Base-by-base conservation (phyloP, 192 early-diverging fungal genomes). In the Lobosporangium transversale region DNA sequence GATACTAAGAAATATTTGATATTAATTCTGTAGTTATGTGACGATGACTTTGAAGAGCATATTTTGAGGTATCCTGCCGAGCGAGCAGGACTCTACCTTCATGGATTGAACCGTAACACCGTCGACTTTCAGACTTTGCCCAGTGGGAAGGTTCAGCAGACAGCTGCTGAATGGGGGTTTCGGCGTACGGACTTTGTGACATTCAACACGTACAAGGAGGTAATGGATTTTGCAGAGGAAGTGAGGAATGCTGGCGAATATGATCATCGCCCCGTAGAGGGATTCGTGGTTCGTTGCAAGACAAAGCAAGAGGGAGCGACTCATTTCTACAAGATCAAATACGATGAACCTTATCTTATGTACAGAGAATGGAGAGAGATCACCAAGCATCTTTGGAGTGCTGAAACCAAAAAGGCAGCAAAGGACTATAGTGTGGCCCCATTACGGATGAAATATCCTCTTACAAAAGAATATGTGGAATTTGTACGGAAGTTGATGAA, bases 341-440 rank as follows among this genome's bases (percentile, higher is more conserved):
- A 92, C 70, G 94, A 99, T 52, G 91, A 94, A 70, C 93, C 94
- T 0, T 99, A 99, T 52, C 73, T 98, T 33, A 90, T 96, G 88
- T 99, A 92, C 81, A 87, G 95, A 26, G 97, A 99, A 55, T 99
- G 96, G 93, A 86, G 97, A n/a, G 96, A 98, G 65, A 66, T 96
- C 8, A 99, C 97, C 11, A 91, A 89, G 65, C 58, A 56, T 18
- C 56, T 95, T 1, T 62, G 93, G 9, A 31, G 27, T 12, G 21
- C 55, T 11, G 49, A 74, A 40, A 33, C 50, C 9, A 78, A 78
- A 12, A 54, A 79, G 65, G 53, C 61, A 35, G 45, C 21, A 23
- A 35, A 18, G 18, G 45, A 27, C 29, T 29, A 6, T 54, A 21
- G 32, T 4, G 5, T 9, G 51, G 36, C 15, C 1, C 67, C 67